phyloP scores from a whole-genome alignment of 257 asterid species.

The Primulina eburnea region DNA sequence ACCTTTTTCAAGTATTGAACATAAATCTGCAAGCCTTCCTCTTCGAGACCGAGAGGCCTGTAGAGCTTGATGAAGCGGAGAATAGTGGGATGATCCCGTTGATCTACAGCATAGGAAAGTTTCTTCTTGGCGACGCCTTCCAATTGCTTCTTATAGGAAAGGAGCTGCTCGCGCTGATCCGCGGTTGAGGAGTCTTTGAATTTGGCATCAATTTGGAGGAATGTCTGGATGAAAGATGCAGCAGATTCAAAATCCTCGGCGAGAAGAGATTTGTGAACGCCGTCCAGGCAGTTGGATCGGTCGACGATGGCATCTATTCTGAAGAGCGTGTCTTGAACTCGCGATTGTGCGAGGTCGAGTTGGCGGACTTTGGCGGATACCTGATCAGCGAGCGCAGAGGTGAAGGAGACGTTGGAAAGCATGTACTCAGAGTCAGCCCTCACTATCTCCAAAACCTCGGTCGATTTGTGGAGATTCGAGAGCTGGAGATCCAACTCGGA shows the following conservation, averaged over 20 bases:
- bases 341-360: slow-evolving; percentile 84
- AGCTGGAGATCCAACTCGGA: slow-evolving; percentile 73
- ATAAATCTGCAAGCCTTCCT: slow-evolving; percentile 79
- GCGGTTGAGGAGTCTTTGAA: slow-evolving; percentile 64
- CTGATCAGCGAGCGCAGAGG: slow-evolving; percentile 75
- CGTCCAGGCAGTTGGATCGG: slow-evolving; percentile 70
- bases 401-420: slow-evolving; percentile 72
- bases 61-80: slow-evolving; percentile 74
- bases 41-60: slow-evolving; percentile 76
- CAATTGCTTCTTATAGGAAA: slow-evolving; percentile 73
- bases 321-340: slow-evolving; percentile 75
- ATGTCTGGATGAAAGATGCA: slow-evolving; percentile 63
- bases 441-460: slow-evolving; percentile 67
- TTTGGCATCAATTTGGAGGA: slow-evolving; percentile 76
- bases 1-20: slow-evolving; percentile 69
- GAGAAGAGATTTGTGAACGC: slow-evolving; percentile 67
- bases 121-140: slow-evolving; percentile 67
- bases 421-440: slow-evolving; percentile 64
- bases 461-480: slow-evolving; percentile 62
- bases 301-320: slow-evolving; percentile 74
- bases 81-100: slow-evolving; percentile 70
- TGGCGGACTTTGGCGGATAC: slow-evolving; percentile 84
- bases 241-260: slow-evolving; percentile 86
- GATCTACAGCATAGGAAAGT: slow-evolving; percentile 66
- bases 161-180: slow-evolving; percentile 84